Conservation (phyloP, 345 rosid species). For the Nephelium lappaceum region DNA sequence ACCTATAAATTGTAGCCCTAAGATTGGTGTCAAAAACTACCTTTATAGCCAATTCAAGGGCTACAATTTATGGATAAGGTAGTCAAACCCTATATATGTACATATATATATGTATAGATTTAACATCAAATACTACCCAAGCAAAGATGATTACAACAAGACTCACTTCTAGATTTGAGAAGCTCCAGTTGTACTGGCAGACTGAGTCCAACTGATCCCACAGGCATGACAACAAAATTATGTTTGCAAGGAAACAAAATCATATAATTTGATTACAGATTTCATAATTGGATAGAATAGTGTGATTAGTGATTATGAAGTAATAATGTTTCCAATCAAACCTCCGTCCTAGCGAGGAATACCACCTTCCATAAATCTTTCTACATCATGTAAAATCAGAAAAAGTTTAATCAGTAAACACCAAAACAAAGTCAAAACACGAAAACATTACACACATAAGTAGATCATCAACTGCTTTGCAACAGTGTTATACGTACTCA, state of each 20-base stretch:
- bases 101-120: too few species aligned
- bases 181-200: conserved; percentile 75
- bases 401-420: conserved; percentile 10
- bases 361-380: conserved; percentile 85
- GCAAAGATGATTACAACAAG: neutral
- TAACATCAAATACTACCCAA: neutral
- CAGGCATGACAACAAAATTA: conserved; percentile 38
- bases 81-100: too few species aligned
- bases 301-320: neutral
- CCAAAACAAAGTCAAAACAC: neutral
- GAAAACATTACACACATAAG: neutral
- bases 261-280: neutral
- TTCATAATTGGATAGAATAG: neutral
- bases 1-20: too few species aligned
- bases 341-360: conserved; percentile 95
- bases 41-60: too few species aligned
- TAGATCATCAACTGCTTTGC: neutral
- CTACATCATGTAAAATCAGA: conserved; percentile 39
- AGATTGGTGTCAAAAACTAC: too few species aligned
- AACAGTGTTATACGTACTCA: too few species aligned
- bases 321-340: conserved; percentile 26
- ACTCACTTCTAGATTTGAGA: conserved; percentile 88
- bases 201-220: conserved; percentile 87
- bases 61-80: too few species aligned
- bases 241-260: conserved; percentile 16